Percentiles rank a stretch among this genome's conserved stretches.
phyloP scores from a whole-genome alignment of 257 asterid species.

The Penstemon newberryi region DNA sequence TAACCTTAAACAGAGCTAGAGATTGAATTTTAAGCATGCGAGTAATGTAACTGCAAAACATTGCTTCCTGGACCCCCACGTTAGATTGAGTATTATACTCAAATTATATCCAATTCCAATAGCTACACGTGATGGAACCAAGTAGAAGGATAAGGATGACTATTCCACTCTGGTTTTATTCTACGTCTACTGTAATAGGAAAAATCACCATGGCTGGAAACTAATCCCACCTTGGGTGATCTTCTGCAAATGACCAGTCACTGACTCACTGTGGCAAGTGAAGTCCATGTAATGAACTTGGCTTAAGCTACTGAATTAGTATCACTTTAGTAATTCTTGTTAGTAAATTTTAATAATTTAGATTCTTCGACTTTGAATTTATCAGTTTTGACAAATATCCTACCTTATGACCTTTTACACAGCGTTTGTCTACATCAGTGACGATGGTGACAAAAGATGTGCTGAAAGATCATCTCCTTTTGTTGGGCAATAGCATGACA shows the following conservation, averaged over 20 bases:
- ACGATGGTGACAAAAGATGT: conserved; percentile 98
- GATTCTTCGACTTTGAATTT: not conserved
- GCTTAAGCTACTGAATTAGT: conserved; percentile 23
- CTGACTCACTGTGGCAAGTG: not conserved
- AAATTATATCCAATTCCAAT: not conserved
- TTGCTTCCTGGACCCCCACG: not conserved
- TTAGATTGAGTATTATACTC: conserved; percentile 16
- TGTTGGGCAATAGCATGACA: conserved; percentile 94
- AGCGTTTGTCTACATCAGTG: conserved; percentile 94
- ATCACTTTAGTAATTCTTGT: conserved; percentile 7
- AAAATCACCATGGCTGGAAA: conserved; percentile 5
- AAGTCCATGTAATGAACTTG: conserved; percentile 11
- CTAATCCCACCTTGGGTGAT: conserved; percentile 1
- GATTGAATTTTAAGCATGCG: conserved; percentile 2
- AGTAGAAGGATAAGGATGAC: conserved; percentile 16
- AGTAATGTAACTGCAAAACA: not conserved
- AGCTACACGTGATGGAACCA: conserved; percentile 10
- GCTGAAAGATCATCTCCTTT: conserved; percentile 89
- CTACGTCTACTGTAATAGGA: conserved; percentile 1
- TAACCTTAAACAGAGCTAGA: not conserved
- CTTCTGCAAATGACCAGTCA: conserved; percentile 12
- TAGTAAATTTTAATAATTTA: not conserved
- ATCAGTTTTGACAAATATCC: not conserved
- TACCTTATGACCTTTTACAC: conserved; percentile 30
- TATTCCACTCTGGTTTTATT: conserved; percentile 3